Evolutionary conservation across 2,329 filamentous ascomycete species (phyloP).

Genomic region (Aspergillus hiratsukae): DNA sequence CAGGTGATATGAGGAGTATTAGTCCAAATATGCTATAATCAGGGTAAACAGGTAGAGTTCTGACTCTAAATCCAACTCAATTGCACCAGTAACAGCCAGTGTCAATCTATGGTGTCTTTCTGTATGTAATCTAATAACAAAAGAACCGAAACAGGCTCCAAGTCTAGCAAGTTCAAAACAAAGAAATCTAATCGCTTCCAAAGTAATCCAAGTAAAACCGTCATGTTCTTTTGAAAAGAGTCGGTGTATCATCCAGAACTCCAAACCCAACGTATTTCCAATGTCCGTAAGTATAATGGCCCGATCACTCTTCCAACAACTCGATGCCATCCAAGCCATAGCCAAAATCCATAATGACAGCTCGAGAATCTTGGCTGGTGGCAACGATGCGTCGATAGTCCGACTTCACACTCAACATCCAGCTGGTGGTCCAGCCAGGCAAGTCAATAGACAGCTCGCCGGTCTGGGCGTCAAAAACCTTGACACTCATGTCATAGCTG

Average conservation of each 20-base stretch:
- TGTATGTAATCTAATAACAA: background rate
- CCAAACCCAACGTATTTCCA: background rate
- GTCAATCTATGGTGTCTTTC: background rate
- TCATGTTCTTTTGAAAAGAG: background rate
- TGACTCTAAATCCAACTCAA: background rate
- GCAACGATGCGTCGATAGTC: slow-evolving; percentile 93
- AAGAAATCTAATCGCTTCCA: slow-evolving; percentile 18
- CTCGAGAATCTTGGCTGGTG: slow-evolving; percentile 88
- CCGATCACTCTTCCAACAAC: slow-evolving; percentile 41
- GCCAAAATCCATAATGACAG: slow-evolving; percentile 90
- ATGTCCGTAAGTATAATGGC: background rate
- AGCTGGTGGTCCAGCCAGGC: slow-evolving; percentile 92
- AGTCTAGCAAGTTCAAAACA: background rate
- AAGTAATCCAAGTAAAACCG: background rate
- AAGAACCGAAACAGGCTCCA: background rate
- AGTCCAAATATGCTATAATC: background rate
- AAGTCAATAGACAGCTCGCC: slow-evolving; percentile 77
- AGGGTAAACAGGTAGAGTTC: background rate
- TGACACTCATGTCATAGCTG: slow-evolving; percentile 92
- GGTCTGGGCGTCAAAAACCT: slow-evolving; percentile 83
- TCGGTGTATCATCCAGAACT: slow-evolving; percentile 2
- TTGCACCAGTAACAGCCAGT: background rate
- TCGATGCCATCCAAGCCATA: slow-evolving; percentile 53
- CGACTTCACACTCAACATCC: slow-evolving; percentile 93
- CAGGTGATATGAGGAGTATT: background rate